These are phyloP conservation scores for Ustilago nuda DNA, from an alignment of 1,284 basidiomycete species.

Conservation along the genomic window DNA sequence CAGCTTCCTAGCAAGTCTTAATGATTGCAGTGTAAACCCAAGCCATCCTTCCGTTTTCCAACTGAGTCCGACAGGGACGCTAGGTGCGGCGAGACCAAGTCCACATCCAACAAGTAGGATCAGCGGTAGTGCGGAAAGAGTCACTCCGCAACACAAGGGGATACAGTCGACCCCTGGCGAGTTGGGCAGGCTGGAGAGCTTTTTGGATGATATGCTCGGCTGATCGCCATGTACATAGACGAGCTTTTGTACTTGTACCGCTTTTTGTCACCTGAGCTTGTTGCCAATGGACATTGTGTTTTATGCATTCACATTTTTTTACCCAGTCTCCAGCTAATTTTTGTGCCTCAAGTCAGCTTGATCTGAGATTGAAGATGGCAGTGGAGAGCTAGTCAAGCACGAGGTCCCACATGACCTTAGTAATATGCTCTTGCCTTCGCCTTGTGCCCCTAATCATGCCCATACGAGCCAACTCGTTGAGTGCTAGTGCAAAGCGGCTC, in stretches of 20 bases:
- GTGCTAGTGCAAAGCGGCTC: conserved; percentile 58
- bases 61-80: conserved; percentile 10
- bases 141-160: neutral
- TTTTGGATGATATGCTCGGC: conserved; percentile 51
- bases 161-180: conserved; percentile 33
- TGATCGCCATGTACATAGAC: neutral
- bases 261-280: neutral
- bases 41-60: conserved; percentile 33
- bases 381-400: conserved; percentile 34
- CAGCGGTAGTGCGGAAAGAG: conserved; percentile 1
- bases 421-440: conserved; percentile 61
- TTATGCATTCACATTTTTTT: neutral
- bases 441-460: conserved; percentile 60
- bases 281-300: neutral
- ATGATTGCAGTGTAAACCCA: conserved; percentile 28
- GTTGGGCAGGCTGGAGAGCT: conserved; percentile 40
- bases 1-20: conserved; percentile 46
- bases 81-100: neutral
- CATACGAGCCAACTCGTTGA: conserved; percentile 63
- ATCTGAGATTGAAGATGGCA: neutral
- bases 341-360: neutral
- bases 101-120: neutral
- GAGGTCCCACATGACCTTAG: conserved; percentile 63
- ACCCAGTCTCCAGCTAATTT: neutral
- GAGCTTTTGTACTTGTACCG: neutral